Evolutionary conservation across 257 asterid species (phyloP), one percentile per base, ranked within the genome.

Genomic region (Asclepias syriaca): DNA sequence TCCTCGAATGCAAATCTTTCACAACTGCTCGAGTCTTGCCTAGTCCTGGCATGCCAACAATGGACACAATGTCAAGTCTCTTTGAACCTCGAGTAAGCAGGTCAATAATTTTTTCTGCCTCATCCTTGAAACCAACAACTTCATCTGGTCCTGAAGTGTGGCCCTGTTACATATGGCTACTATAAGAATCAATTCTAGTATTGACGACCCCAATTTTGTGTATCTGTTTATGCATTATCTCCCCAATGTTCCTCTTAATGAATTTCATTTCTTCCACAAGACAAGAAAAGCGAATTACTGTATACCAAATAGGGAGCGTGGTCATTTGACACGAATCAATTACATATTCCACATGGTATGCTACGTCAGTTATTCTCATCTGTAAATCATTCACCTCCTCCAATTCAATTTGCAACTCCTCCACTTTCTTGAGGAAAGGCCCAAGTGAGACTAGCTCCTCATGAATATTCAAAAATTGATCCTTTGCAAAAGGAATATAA

Each of bases 111-210:
- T 57, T 16, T 1, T 16, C 6, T 64, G 29, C 14, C 61, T 72
- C 65, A 5, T 54, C 58, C 45, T 37, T 54, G 32, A 74, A 65
- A 56, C 67, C 72, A 6, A 15, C 58, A 19, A 74, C 65, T 13
- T 65, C 50, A 27, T 60, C 43, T 4, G 39, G 12, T 57, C 53
- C 16, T 48, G 16, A 8, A 48, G 16, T 16, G n/a, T 29, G 1
- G 10, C 15, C 59, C 19, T 6, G 59, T 10, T 54, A 1, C 3
- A 61, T 53, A 27, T 9, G 19, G 43, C 32, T 27, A 3, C 1
- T 60, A 4, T 8, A 19, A 13, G 66, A 14, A 57, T 9, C 16
- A 27, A 21, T 12, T 6, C 18, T 14, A 51, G 57, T 8, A 51
- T 24, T 48, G 24, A 34, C 12, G 56, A 21, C 37, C 15, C 13